Percentiles rank a stretch among this genome's conserved stretches.
Evolutionary conservation across 495 filamentous ascomycete genomes (phyloP).

Genomic region (Gamarada debralockiae): DNA sequence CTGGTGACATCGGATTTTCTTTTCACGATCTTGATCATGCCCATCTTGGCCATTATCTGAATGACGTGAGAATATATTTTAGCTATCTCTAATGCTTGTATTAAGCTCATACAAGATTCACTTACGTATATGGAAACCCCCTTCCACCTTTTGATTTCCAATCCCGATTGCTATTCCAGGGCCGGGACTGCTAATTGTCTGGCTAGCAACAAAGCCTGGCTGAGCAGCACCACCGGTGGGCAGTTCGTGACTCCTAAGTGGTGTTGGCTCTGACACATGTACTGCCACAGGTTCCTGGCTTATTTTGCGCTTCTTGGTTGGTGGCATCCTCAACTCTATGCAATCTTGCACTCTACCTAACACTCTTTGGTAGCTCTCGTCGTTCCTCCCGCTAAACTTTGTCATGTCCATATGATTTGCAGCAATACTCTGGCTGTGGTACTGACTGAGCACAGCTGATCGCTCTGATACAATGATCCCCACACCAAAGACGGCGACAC

Average conservation of each 20-base stretch:
- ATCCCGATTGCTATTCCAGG: too few species aligned
- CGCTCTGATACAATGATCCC: slow-evolving; percentile 10
- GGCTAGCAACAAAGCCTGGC: background rate
- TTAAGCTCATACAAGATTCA: slow-evolving; percentile 32
- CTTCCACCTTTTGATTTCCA: background rate
- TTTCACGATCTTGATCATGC: background rate
- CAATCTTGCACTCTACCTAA: background rate
- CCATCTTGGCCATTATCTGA: slow-evolving; percentile 21
- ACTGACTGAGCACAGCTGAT: slow-evolving; percentile 16
- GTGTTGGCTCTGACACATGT: too few species aligned
- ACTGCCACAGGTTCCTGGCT: too few species aligned
- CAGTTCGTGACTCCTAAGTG: background rate
- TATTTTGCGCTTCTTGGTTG: background rate
- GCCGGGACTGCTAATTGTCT: too few species aligned
- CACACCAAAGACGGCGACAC: slow-evolving; percentile 6
- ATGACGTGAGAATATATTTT: slow-evolving; percentile 31
- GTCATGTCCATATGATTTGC: slow-evolving; percentile 15
- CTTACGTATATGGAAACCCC: slow-evolving; percentile 27
- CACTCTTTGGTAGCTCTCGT: slow-evolving; percentile 11
- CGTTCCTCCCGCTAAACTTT: slow-evolving; percentile 8
- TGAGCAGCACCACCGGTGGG: background rate
- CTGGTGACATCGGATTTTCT: too few species aligned
- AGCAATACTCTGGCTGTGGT: slow-evolving; percentile 15
- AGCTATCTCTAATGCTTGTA: slow-evolving; percentile 29
- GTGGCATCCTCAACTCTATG: background rate